phyloP scores from a whole-genome alignment of 2,329 filamentous ascomycete genomes.

The Calonectria hongkongensis region DNA sequence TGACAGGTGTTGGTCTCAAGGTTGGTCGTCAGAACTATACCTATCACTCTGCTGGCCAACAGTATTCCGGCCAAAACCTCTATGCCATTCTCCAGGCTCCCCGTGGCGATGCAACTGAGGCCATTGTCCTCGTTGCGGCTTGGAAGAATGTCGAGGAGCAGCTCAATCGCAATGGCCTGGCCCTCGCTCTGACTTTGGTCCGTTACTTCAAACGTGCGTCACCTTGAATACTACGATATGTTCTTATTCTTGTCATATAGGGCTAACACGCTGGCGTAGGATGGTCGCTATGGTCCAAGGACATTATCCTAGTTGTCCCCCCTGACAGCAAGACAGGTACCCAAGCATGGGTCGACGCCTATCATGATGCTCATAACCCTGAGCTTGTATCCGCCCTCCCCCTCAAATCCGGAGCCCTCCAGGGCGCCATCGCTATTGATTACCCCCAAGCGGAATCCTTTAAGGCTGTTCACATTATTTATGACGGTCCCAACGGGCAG shows the following conservation, averaged over 20 bases:
- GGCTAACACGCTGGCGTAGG: constrained; percentile 65
- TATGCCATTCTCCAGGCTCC: constrained; percentile 96
- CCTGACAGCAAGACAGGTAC: constrained; percentile 92
- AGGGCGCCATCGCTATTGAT: constrained; percentile 95
- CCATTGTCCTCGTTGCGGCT: constrained; percentile 92
- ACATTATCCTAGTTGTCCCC: constrained; percentile 94
- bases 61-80: constrained; percentile 88
- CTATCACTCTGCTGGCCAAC: constrained; percentile 85
- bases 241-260: neutral
- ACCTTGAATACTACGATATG: neutral
- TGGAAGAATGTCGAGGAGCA: constrained; percentile 89
- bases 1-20: constrained; percentile 88
- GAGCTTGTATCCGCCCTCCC: constrained; percentile 83
- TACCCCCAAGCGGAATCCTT: constrained; percentile 91
- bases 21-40: constrained; percentile 91
- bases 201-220: constrained; percentile 91
- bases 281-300: constrained; percentile 99
- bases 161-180: constrained; percentile 90
- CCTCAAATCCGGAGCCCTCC: constrained; percentile 93
- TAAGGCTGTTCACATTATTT: constrained; percentile 91
- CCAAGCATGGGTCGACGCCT: constrained; percentile 98
- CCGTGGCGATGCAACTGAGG: constrained; percentile 96
- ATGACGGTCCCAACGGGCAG: constrained; percentile 97
- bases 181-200: constrained; percentile 88
- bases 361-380: constrained; percentile 90